Evolutionary conservation across 768 basidiomycete species (phyloP).

Genomic region (Vishniacozyma victoriae): DNA sequence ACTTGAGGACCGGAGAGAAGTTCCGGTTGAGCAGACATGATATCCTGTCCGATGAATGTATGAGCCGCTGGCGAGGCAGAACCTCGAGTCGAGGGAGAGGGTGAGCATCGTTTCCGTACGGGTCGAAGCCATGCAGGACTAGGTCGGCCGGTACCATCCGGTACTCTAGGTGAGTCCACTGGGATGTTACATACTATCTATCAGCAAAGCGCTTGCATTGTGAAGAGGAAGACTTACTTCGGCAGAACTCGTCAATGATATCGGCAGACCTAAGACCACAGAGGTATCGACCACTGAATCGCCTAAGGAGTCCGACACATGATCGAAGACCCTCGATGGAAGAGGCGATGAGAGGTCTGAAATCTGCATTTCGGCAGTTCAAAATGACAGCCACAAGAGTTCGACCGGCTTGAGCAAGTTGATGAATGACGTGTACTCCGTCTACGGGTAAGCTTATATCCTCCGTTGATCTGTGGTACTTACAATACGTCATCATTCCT

Average conservation of each 20-base stretch:
- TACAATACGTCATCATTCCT: conserved; percentile 90
- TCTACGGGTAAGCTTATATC: conserved; percentile 54
- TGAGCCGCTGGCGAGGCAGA: background rate
- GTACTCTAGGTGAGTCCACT: conserved; percentile 58
- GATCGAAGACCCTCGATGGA: conserved; percentile 79
- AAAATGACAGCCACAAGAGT: conserved; percentile 81
- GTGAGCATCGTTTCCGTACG: conserved; percentile 57
- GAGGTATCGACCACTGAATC: conserved; percentile 86
- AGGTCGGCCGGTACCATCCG: conserved; percentile 50
- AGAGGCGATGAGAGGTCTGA: conserved; percentile 71
- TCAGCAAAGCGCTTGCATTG: conserved; percentile 34
- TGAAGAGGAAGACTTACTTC: conserved; percentile 53
- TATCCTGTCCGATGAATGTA: conserved; percentile 12
- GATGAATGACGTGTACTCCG: conserved; percentile 92
- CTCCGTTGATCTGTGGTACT: conserved; percentile 50
- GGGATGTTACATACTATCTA: conserved; percentile 75
- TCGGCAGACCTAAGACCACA: conserved; percentile 87
- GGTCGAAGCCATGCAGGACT: conserved; percentile 82
- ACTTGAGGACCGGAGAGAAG: background rate
- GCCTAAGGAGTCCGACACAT: conserved; percentile 76
- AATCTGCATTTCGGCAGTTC: conserved; percentile 73
- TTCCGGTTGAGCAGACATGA: conserved; percentile 21
- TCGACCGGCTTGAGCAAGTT: conserved; percentile 86
- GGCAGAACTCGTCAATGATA: conserved; percentile 91
- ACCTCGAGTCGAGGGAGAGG: conserved; percentile 13